Evolutionary conservation across 2,329 filamentous ascomycete genomes (phyloP), one percentile per base, ranked within the genome.

Genomic region (Akanthomyces dipterigenus): DNA sequence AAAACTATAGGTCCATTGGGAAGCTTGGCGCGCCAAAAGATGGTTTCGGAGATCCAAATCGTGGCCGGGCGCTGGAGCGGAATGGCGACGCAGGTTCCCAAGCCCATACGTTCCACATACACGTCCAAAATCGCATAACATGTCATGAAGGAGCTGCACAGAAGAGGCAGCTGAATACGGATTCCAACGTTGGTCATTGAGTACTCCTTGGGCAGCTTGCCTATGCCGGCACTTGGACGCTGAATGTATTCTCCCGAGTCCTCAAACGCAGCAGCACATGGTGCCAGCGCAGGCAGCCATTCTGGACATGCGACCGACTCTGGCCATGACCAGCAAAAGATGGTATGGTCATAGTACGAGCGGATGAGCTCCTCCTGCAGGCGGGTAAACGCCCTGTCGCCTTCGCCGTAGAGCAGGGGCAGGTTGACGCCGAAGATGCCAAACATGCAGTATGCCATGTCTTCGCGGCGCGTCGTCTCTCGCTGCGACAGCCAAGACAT

Each of bases 341-440:
- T 55, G 24, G 53, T 45, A 11, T 55, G 53, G 22, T 55, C 53
- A 16, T 55, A n/a, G 2, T 8, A 46, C 7, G 38, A 45, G 24
- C 53, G 38, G 38, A 55, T 55, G 12, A 66, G 62, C 20, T 65
- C 64, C 38, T 66, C 65, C 24, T 66, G 65, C 28, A 66, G 49
- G n/a, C 64, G 60, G 24, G 59, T 22, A 42, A 66, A 66, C 0
- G 64, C 64, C 9, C 49, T 55, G 14, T 54, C 36, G 1, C 65
- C 65, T 38, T 71, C 69, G 22, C 69, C 70, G 38, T 70, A 71
- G 0, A 71, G 56, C 11, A 71, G 60, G 0, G 70, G 67, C 63
- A 72, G 70, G 20, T 67, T 68, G 0, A 72, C 62, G 31, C 62
- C 64, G 16, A 71, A 70, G 5, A 71, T 56, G 0, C 70, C 70